A percentile compares a stretch with the other conserved stretches of the same genome.
phyloP scores from a whole-genome alignment of 768 basidiomycete genomes.

The Podaxis sp. region DNA sequence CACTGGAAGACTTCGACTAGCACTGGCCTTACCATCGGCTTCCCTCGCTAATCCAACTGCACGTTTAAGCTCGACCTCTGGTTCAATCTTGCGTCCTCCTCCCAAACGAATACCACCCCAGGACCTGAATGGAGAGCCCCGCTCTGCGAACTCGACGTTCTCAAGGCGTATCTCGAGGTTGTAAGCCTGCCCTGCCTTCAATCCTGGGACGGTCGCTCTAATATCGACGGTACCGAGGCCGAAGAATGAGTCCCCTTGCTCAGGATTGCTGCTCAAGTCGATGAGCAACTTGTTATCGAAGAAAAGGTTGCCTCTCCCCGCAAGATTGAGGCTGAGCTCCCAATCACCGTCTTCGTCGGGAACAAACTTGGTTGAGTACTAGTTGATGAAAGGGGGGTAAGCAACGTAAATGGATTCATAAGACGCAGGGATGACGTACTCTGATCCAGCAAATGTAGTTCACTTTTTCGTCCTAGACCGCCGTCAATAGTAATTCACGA shows the following conservation, averaged over 20 bases:
- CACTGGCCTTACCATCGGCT: slow-evolving; percentile 30
- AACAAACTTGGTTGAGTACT: slow-evolving; percentile 40
- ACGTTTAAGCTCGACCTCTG: slow-evolving; percentile 35
- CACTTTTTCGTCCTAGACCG: slow-evolving; percentile 34
- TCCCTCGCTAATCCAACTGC: slow-evolving; percentile 34
- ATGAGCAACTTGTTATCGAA: slow-evolving; percentile 42
- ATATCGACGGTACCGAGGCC: slow-evolving; percentile 39
- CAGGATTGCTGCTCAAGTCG: slow-evolving; percentile 38
- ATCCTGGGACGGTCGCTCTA: slow-evolving; percentile 26
- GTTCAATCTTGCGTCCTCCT: slow-evolving; percentile 26
- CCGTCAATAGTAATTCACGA: not conserved
- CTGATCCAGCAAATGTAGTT: slow-evolving; percentile 36
- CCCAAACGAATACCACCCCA: slow-evolving; percentile 38
- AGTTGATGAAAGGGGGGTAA: not conserved
- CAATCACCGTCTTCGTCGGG: slow-evolving; percentile 50
- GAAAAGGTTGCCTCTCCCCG: slow-evolving; percentile 46
- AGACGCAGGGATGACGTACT: slow-evolving; percentile 22
- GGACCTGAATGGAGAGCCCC: slow-evolving; percentile 30
- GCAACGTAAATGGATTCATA: not conserved
- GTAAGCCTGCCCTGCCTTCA: slow-evolving; percentile 39
- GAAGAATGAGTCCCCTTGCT: slow-evolving; percentile 36
- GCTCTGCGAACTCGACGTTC: slow-evolving; percentile 28
- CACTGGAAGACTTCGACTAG: not conserved
- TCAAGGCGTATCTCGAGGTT: slow-evolving; percentile 33
- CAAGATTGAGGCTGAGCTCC: slow-evolving; percentile 42